These are phyloP conservation scores for Cladosporium sp. DNA, from an alignment of 2,329 filamentous ascomycete genomes.

Conservation along the genomic window DNA sequence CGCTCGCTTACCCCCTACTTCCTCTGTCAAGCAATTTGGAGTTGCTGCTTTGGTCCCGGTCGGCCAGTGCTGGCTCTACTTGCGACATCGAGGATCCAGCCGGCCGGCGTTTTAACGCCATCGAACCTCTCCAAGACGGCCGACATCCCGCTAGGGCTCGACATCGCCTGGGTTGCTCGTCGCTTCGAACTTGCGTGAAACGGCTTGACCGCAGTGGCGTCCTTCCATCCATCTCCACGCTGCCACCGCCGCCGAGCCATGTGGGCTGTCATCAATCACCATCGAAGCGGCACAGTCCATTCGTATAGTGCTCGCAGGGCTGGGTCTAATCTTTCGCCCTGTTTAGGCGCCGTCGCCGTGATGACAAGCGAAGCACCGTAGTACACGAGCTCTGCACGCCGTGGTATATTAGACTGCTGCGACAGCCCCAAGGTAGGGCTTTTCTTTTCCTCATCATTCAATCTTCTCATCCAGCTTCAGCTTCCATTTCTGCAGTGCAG, in stretches of 20 bases:
- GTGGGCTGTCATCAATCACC: slow-evolving; percentile 15
- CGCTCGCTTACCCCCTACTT: not conserved
- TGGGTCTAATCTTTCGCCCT: slow-evolving; percentile 1
- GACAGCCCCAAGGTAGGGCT: slow-evolving; percentile 10
- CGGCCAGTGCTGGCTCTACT: slow-evolving; percentile 3
- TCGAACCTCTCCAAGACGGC: slow-evolving; percentile 1
- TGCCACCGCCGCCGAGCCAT: slow-evolving; percentile 3
- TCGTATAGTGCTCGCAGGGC: not conserved
- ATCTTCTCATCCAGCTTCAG: slow-evolving; percentile 15
- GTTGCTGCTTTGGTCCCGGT: not conserved
- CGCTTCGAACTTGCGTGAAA: slow-evolving; percentile 14
- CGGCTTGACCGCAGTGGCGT: slow-evolving; percentile 6
- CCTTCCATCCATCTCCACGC: not conserved
- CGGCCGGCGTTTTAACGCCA: slow-evolving; percentile 1
- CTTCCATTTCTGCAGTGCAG: slow-evolving; percentile 13
- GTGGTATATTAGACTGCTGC: slow-evolving; percentile 7
- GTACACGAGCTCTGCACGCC: not conserved
- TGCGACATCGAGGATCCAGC: slow-evolving; percentile 14
- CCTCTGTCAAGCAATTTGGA: not conserved
- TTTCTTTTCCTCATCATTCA: slow-evolving; percentile 13
- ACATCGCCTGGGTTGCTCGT: not conserved
- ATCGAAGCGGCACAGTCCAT: not conserved
- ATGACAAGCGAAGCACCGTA: slow-evolving; percentile 4
- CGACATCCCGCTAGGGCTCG: not conserved
- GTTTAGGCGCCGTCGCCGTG: slow-evolving; percentile 14